Base-by-base conservation (phyloP, 345 rosid genomes). In the Pugionium dolabratum region DNA sequence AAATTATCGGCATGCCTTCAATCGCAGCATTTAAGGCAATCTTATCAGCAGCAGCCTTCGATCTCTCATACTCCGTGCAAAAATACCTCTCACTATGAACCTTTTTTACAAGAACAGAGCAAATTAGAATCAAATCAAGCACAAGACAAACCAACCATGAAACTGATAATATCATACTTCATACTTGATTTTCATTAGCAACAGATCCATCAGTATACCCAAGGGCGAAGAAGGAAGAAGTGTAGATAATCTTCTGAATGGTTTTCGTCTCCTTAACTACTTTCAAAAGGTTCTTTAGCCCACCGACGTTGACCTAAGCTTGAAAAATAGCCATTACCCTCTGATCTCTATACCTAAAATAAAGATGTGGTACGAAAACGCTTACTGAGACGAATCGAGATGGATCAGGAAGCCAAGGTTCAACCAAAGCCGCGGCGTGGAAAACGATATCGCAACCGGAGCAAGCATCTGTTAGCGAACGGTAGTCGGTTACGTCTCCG, bases 381-480 rank as follows among this genome's bases (percentile, higher is more conserved):
- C 80, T 80, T 79, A 89, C 97, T 0, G 85, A 59, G 75, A 83
- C 46, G 86, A 92, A 92, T 74, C 62, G 75, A 9, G 91, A 89
- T 42, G 91, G 86, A 72, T 87, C 91, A 2, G 95, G 89, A 5
- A 89, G 87, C 96, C 97, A 92, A 45, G 98, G 91, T 82, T 92
- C 95, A 67, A 89, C 98, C 10, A 85, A 3, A 57, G 96, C 97
- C 9, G 97, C 97, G 0, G 85, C 75, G 78, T 92, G 98, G 86
- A 89, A 85, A 78, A 92, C 63, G 79, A 82, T 70, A 43, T 82
- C 75, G 77, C 94, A 89, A 62, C 79, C 87, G 70, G 81, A 80
- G 80, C 81, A 84, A 78, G 90, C 87, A 41, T 81, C 83, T 1
- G 68, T 76, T 50, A 93, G 71, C 4, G 93, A 83, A 9, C 51